Conservation (phyloP, 1,284 basidiomycete species). For the Ganoderma boninense region DNA sequence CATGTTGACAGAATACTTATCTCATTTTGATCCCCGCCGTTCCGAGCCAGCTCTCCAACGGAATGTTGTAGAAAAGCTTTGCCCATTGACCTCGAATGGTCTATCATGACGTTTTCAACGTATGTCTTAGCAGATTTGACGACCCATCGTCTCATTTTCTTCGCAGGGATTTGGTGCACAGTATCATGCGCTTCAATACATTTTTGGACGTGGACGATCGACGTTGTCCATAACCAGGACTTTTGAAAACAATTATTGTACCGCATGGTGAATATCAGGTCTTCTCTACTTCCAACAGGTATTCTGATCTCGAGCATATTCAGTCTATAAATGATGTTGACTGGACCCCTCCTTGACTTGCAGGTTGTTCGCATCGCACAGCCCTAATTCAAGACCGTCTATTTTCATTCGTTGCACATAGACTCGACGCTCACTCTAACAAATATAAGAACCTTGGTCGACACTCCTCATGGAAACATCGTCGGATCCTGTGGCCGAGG, state of each 20-base stretch:
- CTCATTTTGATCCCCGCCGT: too few relatives aligned
- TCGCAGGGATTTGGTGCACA: background rate
- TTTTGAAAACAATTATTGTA: too few relatives aligned
- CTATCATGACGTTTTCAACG: too few relatives aligned
- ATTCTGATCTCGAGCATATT: background rate
- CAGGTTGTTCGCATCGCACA: background rate
- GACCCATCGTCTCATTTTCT: too few relatives aligned
- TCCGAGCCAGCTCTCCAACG: too few relatives aligned
- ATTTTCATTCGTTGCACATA: background rate
- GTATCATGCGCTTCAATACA: background rate
- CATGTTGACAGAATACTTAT: too few relatives aligned
- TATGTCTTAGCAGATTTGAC: too few relatives aligned
- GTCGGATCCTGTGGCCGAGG: conserved; percentile 3
- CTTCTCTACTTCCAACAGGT: background rate
- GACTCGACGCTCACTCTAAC: background rate
- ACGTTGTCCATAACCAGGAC: background rate
- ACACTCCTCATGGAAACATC: background rate
- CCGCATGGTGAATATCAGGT: too few relatives aligned
- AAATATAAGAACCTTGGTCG: background rate
- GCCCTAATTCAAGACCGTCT: background rate
- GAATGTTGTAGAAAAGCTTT: too few relatives aligned
- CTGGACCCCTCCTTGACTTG: background rate
- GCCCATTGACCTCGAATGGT: too few relatives aligned
- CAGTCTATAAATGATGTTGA: background rate
- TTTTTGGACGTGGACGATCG: background rate